Evolutionary conservation across 2,329 filamentous ascomycete genomes (phyloP).

Genomic region (Verticillium nonalfalfae): DNA sequence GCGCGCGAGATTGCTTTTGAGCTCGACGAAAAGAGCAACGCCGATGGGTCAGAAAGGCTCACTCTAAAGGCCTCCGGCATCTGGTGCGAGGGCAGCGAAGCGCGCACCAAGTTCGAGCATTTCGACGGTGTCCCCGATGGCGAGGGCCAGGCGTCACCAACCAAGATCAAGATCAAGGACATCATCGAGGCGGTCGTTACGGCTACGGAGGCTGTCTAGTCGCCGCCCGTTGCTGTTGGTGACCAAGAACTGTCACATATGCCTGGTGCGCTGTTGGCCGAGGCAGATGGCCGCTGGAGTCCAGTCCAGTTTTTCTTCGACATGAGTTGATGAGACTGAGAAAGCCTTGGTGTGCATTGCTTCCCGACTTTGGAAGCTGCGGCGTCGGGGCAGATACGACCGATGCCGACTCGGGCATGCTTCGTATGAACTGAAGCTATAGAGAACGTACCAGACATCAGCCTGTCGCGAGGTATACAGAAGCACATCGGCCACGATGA

Average conservation of each 20-base stretch:
- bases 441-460: too few species aligned
- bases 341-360: too few species aligned
- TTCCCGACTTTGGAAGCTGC: too few species aligned
- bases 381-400: too few species aligned
- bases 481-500: too few species aligned
- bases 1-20: constrained; percentile 23
- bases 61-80: constrained; percentile 16
- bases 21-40: constrained; percentile 14
- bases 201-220: constrained; percentile 2
- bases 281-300: not conserved
- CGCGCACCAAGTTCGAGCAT: constrained; percentile 18
- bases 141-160: not conserved
- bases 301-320: not conserved
- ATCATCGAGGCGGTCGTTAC: constrained; percentile 8
- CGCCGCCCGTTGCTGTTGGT: not conserved
- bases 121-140: not conserved
- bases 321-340: not conserved
- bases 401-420: too few species aligned
- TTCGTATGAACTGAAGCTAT: too few species aligned
- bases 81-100: constrained; percentile 10
- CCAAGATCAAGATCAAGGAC: not conserved
- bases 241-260: not conserved
- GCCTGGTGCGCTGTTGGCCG: not conserved
- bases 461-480: too few species aligned
- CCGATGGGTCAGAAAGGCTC: constrained; percentile 4